Evolutionary conservation across 805 yeast species (phyloP), one percentile per base, ranked within the genome.

Genomic region (Pichia eremophila): DNA sequence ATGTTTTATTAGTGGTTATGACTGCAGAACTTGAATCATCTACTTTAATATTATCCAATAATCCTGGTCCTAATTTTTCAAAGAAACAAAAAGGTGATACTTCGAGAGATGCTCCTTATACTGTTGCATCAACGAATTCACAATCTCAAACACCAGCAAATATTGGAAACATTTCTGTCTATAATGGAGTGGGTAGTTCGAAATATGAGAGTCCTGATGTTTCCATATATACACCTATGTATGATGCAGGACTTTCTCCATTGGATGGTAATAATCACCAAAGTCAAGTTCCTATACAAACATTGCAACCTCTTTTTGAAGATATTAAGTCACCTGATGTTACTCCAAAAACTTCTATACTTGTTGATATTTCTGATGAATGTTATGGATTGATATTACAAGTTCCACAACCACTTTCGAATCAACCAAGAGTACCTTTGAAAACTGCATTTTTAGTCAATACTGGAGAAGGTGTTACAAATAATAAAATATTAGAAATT

Each of bases 391-490:
- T 81, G 0, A 67, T 84, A 2, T 75, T 86, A 6, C 75, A 73
- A 31, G 69, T 74, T 19, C 75, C 88, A 0, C 73, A 81, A 40
- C 85, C 90, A 2, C 66, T 85, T 18, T 75, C 85, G 38, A 83
- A 81, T 54, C 81, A 86, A 18, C 84, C 85, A 9, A 68, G 90
- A 44, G 68, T 82, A 45, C 84, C 90, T 2, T 75, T 83, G 56
- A 78, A 79, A 51, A 78, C 86, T 1, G 93, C 93, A 0, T 84
- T 79, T 50, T 61, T 85, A 46, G 56, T 82, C 8, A 79, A 75
- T 38, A 54, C 54, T 4, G 58, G 56, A 5, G 47, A 46, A n/a
- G 56, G 57, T 6, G 47, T 46, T 22, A 48, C 45, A 17, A 54
- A 53, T 31, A 53, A 48, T 25, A 57, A 49, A 36, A 41, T 75